A percentile compares a stretch with the other conserved stretches of the same genome.
phyloP scores from a whole-genome alignment of 1,284 basidiomycete species.

The Cryptococcus sp. region DNA sequence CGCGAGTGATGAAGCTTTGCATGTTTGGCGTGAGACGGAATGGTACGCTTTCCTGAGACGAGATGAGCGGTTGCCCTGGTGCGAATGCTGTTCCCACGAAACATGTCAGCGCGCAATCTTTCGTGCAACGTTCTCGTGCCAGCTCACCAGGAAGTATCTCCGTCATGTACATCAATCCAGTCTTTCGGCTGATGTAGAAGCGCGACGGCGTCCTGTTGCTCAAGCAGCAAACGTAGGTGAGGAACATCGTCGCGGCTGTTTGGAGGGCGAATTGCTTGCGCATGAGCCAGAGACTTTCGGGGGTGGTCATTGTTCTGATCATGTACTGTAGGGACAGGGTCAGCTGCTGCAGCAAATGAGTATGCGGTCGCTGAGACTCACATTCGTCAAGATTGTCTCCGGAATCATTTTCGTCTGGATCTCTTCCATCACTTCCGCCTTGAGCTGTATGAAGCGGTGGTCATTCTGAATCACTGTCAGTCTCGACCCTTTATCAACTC shows the following conservation, averaged over 20 bases:
- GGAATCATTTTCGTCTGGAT: conserved; percentile 86
- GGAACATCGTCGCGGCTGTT: conserved; percentile 84
- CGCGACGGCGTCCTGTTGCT: conserved; percentile 80
- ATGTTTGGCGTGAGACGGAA: conserved; percentile 98
- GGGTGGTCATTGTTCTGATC: conserved; percentile 77
- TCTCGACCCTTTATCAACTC: no score
- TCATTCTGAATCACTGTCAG: conserved; percentile 22
- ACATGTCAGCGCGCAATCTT: conserved; percentile 6
- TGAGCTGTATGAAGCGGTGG: conserved; percentile 41
- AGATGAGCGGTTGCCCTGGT: conserved; percentile 65
- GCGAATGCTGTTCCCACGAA: conserved; percentile 54
- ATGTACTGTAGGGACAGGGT: conserved; percentile 69
- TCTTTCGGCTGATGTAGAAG: conserved; percentile 86
- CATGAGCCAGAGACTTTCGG: conserved; percentile 93
- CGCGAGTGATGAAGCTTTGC: conserved; percentile 87
- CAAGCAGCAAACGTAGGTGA: conserved; percentile 87
- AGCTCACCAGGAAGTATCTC: conserved; percentile 79
- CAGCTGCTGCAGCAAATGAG: conserved; percentile 68
- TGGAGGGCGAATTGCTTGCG: conserved; percentile 95
- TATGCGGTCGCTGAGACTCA: conserved; percentile 58
- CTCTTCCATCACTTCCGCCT: conserved; percentile 90
- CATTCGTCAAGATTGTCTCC: conserved; percentile 81
- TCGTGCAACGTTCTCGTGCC: background rate
- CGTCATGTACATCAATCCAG: conserved; percentile 86
- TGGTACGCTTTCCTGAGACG: conserved; percentile 82